phyloP scores from a whole-genome alignment of 768 basidiomycete genomes.

The Russula griseocarnosa region DNA sequence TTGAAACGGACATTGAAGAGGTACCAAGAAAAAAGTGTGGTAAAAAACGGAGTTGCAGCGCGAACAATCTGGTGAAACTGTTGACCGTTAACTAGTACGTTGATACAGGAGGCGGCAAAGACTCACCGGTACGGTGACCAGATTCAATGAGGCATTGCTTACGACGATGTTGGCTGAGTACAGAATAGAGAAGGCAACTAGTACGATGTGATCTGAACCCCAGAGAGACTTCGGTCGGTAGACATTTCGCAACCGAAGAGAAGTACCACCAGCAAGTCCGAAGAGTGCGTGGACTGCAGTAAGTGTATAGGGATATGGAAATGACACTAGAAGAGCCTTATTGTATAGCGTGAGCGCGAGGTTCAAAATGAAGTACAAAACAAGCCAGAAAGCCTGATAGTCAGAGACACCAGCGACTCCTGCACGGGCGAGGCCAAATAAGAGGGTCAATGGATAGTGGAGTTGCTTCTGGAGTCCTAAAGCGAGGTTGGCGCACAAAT shows the following conservation, averaged over 20 bases:
- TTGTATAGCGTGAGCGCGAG: constrained; percentile 92
- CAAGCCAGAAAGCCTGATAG: constrained; percentile 54
- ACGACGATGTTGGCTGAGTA: constrained; percentile 95
- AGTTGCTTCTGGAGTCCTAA: not conserved
- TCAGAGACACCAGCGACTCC: constrained; percentile 1
- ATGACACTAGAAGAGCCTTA: constrained; percentile 85
- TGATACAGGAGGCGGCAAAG: constrained; percentile 1
- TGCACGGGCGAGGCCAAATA: not conserved
- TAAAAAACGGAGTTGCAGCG: constrained; percentile 89
- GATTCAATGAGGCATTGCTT: constrained; percentile 83
- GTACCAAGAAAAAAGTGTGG: constrained; percentile 69
- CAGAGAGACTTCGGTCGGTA: constrained; percentile 57
- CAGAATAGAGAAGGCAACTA: constrained; percentile 79
- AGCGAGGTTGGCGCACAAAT: not conserved
- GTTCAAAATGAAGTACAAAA: constrained; percentile 86
- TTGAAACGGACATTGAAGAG: constrained; percentile 62
- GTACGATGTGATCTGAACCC: constrained; percentile 50
- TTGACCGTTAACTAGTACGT: not conserved
- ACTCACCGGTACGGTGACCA: constrained; percentile 87
- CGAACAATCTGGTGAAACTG: constrained; percentile 98
- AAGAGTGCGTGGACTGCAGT: constrained; percentile 90
- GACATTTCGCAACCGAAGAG: constrained; percentile 53
- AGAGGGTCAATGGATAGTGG: not conserved
- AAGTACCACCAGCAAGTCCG: constrained; percentile 74
- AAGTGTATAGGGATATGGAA: constrained; percentile 94